Base-by-base conservation (phyloP, 2,329 filamentous ascomycete genomes). In the Dendrostoma leiphaemia region DNA sequence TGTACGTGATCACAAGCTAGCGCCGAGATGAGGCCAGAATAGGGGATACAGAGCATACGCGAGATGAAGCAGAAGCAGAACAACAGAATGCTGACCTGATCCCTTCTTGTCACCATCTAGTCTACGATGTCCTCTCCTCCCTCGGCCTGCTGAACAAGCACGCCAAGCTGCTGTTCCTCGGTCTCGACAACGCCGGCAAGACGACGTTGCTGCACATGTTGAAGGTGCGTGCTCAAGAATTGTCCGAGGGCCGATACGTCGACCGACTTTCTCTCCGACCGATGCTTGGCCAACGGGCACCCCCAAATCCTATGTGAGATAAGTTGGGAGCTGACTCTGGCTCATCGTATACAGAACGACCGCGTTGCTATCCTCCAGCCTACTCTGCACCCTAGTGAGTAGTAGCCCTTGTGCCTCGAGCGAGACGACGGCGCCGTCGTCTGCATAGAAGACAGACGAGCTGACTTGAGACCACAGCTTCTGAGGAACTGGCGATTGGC, bases 61-160 rank as follows among this genome's bases (percentile, higher is more conserved):
- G 34, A 17, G 37, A 21, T 28, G 8, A 17, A 40, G 56, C 52
- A 41, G 48, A 61, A 64, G 65, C 35, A 41, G 45, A 47, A 31
- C 32, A 23, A 19, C 19, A 24, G 34, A 13, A 53, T 34, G 59
- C 66, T 72, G 64, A 73, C 65, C 58, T 58, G 60, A 54, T 52
- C 24, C 48, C 29, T 24, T 17, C 4, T n/a, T 32, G 26, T 8
- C 13, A 6, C 19, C 43, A 56, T 67, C 71, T 63, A 91, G 91
- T 96, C 76, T 96, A 90, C 82, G 90, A 96, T 78, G 79, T 95
- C 65, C 85, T 96, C 67, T 89, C 91, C 67, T 90, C 85, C 62
- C 82, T 96, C 60, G 91, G 91, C 65, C 82, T 96, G 67, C 80
- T 93, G 63, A 96, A 96, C 84, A 96, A 96, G 83, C 90, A 96